phyloP scores from a whole-genome alignment of 768 basidiomycete species.

The Tulasnella sp. region DNA sequence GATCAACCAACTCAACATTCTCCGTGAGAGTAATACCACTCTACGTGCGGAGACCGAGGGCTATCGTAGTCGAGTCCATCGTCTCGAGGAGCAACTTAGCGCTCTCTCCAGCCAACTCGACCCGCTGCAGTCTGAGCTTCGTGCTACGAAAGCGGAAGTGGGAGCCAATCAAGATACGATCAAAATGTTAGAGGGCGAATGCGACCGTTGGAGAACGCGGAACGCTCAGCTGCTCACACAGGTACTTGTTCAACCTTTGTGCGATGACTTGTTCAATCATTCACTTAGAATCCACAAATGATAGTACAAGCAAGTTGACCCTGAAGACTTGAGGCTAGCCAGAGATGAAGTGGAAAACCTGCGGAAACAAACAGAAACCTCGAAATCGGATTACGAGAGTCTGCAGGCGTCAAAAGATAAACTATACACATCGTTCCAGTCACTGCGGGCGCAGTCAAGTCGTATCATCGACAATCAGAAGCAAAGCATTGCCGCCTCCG shows the following conservation, averaged over 20 bases:
- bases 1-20: constrained; percentile 75
- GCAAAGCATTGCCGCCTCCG: background rate
- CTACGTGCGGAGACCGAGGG: constrained; percentile 65
- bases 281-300: background rate
- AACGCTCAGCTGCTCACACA: constrained; percentile 72
- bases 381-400: background rate
- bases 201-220: constrained; percentile 71
- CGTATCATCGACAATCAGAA: constrained; percentile 3
- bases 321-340: constrained; percentile 6
- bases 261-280: background rate
- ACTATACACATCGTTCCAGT: background rate
- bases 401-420: constrained; percentile 2
- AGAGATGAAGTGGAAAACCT: constrained; percentile 6
- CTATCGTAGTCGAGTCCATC: constrained; percentile 54
- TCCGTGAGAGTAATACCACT: constrained; percentile 81
- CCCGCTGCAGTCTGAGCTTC: constrained; percentile 61
- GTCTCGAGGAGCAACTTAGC: constrained; percentile 54
- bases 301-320: constrained; percentile 15
- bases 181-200: constrained; percentile 61
- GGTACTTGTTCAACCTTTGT: constrained; percentile 29
- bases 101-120: constrained; percentile 51
- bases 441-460: constrained; percentile 1
- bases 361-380: background rate
- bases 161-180: constrained; percentile 57
- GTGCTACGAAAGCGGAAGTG: constrained; percentile 58